Evolutionary conservation across 2,329 filamentous ascomycete genomes (phyloP).

Genomic region (Fusarium agapanthi): DNA sequence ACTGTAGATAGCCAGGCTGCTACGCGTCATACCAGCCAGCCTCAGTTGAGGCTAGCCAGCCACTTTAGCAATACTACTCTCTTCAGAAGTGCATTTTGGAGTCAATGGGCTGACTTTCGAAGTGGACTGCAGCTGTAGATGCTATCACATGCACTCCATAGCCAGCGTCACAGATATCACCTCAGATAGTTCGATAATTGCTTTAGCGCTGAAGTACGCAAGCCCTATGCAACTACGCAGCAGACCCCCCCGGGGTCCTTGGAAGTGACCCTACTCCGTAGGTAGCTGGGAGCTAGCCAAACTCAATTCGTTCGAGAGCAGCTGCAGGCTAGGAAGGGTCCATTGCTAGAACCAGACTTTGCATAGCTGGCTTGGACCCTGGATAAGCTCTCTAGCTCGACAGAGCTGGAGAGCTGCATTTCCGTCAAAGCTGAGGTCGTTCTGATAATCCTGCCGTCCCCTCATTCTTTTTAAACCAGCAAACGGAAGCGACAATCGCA

Average conservation of each 20-base stretch:
- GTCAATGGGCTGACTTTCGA: background rate
- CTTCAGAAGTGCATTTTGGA: background rate
- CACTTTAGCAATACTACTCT: background rate
- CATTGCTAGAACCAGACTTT: background rate
- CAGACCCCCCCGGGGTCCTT: background rate
- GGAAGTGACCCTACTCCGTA: background rate
- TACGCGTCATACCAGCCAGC: background rate
- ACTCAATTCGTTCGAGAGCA: background rate
- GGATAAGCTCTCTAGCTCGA: background rate
- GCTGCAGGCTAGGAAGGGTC: background rate
- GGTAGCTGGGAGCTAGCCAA: background rate
- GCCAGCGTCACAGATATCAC: too few relatives aligned
- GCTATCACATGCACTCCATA: too few relatives aligned
- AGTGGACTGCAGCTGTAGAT: background rate
- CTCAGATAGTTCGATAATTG: background rate
- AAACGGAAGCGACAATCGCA: background rate
- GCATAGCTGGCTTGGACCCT: background rate
- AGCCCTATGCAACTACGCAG: background rate
- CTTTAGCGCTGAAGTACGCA: background rate
- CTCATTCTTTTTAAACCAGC: background rate
- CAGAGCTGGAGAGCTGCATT: background rate
- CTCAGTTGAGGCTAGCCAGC: background rate
- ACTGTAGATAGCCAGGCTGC: background rate
- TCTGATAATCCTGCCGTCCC: background rate
- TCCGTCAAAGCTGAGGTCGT: background rate